Percentiles rank a stretch among this genome's conserved stretches.
These are phyloP conservation scores for Diutina ranongensis DNA, from an alignment of 1,139 yeast species.

Conservation along the genomic window DNA sequence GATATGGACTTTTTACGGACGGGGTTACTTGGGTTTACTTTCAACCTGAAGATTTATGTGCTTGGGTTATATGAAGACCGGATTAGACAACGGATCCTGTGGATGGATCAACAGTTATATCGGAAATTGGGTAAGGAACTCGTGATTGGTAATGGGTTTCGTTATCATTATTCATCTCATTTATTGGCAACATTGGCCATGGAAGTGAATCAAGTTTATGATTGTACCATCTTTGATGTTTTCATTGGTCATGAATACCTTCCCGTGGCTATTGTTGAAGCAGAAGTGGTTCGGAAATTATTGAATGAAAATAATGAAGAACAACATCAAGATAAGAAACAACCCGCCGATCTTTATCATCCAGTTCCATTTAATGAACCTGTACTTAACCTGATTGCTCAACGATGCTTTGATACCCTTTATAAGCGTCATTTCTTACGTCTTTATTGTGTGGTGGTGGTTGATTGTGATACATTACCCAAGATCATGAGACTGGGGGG, in stretches of 20 bases:
- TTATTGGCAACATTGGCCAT: constrained; percentile 70
- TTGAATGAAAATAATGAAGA: constrained; percentile 16
- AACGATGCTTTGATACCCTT: constrained; percentile 60
- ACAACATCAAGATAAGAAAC: background rate
- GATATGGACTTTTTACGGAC: constrained; percentile 82
- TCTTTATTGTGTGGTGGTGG: constrained; percentile 71
- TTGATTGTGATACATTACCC: constrained; percentile 76
- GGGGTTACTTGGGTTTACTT: constrained; percentile 80
- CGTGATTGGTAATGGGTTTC: constrained; percentile 26
- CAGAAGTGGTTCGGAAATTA: constrained; percentile 49
- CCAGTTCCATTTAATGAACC: constrained; percentile 41
- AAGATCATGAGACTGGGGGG: constrained; percentile 77
- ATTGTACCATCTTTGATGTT: constrained; percentile 86
- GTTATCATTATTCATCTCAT: constrained; percentile 81
- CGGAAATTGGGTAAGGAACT: constrained; percentile 21
- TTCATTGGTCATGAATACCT: constrained; percentile 75
- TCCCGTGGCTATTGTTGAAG: constrained; percentile 81
- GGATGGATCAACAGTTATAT: constrained; percentile 42
- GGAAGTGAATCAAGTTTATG: constrained; percentile 73
- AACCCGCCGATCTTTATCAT: constrained; percentile 11
- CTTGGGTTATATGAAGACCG: constrained; percentile 89
- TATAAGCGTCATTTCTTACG: constrained; percentile 64
- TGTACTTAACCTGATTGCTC: constrained; percentile 61
- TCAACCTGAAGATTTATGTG: constrained; percentile 77
- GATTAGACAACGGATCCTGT: constrained; percentile 61